phyloP scores from a whole-genome alignment of 2,329 filamentous ascomycete species.

The Fusarium siculi region DNA sequence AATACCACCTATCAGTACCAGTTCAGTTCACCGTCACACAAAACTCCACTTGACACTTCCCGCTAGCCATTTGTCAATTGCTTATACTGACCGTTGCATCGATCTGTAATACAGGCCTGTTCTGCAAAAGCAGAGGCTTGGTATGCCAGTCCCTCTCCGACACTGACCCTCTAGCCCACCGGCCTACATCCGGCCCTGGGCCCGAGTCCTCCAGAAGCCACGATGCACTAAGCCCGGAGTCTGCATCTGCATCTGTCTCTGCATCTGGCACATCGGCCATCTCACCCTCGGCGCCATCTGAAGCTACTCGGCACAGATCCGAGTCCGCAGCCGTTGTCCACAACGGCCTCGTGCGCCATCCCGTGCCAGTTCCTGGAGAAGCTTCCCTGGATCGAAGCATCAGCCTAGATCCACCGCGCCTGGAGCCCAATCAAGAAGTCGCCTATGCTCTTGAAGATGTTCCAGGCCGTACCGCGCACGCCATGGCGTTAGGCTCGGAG shows the following conservation, averaged over 20 bases:
- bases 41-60: slow-evolving; percentile 3
- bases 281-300: slow-evolving; percentile 22
- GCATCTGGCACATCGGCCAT: slow-evolving; percentile 24
- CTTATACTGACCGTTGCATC: slow-evolving; percentile 18
- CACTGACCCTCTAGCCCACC: slow-evolving; percentile 13
- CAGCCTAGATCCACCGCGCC: slow-evolving; percentile 12
- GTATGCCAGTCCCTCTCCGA: slow-evolving; percentile 48
- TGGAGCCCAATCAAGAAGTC: slow-evolving; percentile 13
- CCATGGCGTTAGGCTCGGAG: slow-evolving; percentile 57
- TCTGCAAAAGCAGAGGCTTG: slow-evolving; percentile 50
- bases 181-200: background rate
- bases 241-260: slow-evolving; percentile 16
- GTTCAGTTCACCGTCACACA: background rate
- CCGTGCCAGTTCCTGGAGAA: slow-evolving; percentile 5
- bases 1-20: background rate
- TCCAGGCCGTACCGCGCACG: slow-evolving; percentile 55
- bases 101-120: slow-evolving; percentile 42
- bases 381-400: background rate
- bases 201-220: slow-evolving; percentile 6
- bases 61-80: slow-evolving; percentile 4
- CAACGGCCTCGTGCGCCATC: slow-evolving; percentile 38
- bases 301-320: slow-evolving; percentile 10
- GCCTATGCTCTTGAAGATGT: slow-evolving; percentile 56
- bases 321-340: slow-evolving; percentile 41
- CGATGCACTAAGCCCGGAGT: slow-evolving; percentile 17